Percentiles rank a stretch among this genome's conserved stretches.
phyloP scores from a whole-genome alignment of 257 asterid species.

The Scutellaria galericulata region DNA sequence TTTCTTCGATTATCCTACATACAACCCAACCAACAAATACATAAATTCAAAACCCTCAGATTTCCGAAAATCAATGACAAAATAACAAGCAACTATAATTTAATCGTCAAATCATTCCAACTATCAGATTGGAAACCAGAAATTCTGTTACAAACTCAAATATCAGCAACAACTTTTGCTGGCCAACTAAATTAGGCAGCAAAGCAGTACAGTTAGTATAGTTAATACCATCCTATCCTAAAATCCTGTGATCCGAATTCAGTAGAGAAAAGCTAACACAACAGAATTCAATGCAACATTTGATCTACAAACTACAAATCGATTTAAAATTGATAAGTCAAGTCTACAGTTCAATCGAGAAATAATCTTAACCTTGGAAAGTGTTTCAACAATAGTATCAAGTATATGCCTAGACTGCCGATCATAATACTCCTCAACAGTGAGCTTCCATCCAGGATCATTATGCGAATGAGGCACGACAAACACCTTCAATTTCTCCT shows the following conservation, averaged over 20 bases:
- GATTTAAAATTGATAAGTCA: background rate
- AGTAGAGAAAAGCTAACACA: background rate
- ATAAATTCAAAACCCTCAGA: slow-evolving; percentile 22
- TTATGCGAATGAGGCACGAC: slow-evolving; percentile 99
- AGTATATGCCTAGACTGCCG: slow-evolving; percentile 89
- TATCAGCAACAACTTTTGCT: slow-evolving; percentile 11
- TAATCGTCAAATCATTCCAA: slow-evolving; percentile 3
- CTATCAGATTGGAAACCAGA: background rate
- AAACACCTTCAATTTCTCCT: slow-evolving; percentile 87
- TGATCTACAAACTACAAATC: slow-evolving; percentile 5
- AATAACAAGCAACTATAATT: slow-evolving; percentile 13
- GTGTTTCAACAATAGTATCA: slow-evolving; percentile 82
- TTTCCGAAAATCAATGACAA: slow-evolving; percentile 21
- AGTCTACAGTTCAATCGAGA: slow-evolving; percentile 13
- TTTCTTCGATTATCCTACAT: slow-evolving; percentile 80
- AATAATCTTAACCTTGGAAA: slow-evolving; percentile 61
- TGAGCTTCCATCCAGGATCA: slow-evolving; percentile 98
- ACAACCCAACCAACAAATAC: slow-evolving; percentile 29
- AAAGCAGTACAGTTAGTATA: background rate
- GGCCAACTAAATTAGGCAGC: slow-evolving; percentile 7
- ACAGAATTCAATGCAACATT: slow-evolving; percentile 20
- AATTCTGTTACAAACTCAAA: slow-evolving; percentile 9
- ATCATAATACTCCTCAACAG: slow-evolving; percentile 93
- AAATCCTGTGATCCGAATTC: background rate
- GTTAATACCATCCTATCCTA: background rate